phyloP scores from a whole-genome alignment of 202 grass and related monocot genomes.

The Cymbopogon flexuosus region DNA sequence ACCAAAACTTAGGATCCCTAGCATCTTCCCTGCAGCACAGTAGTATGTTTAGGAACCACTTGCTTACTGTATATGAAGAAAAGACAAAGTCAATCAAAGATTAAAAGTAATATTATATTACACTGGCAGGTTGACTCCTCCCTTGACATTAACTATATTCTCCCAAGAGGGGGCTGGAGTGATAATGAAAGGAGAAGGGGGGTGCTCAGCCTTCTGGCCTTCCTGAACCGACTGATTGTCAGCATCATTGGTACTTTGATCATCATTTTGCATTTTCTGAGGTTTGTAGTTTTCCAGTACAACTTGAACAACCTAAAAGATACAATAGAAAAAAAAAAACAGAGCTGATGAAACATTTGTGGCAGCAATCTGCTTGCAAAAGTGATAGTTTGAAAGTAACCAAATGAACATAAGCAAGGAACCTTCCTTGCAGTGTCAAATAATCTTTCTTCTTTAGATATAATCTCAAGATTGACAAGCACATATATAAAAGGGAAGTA shows the following conservation, averaged over 20 bases:
- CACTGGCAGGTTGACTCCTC: constrained; percentile 56
- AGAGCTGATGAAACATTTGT: constrained; percentile 16
- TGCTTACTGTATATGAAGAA: constrained; percentile 30
- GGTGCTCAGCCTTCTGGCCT: constrained; percentile 55
- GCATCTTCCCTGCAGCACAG: constrained; percentile 70
- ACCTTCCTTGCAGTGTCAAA: constrained; percentile 21
- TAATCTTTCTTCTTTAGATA: constrained; percentile 26
- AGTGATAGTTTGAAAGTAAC: constrained; percentile 1
- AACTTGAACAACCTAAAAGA: constrained; percentile 75
- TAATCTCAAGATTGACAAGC: neutral
- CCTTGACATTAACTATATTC: constrained; percentile 63
- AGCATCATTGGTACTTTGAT: constrained; percentile 35
- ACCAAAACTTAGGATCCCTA: constrained; percentile 81
- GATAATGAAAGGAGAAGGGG: constrained; percentile 54
- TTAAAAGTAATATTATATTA: constrained; percentile 44
- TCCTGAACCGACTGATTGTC: constrained; percentile 50
- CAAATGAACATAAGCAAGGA: constrained; percentile 18
- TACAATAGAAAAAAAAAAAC: constrained; percentile 11
- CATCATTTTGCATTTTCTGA: constrained; percentile 44
- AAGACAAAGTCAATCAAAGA: constrained; percentile 17
- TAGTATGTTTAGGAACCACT: constrained; percentile 26
- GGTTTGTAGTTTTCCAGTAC: constrained; percentile 79
- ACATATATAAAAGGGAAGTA: constrained; percentile 24
- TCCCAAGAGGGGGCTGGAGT: constrained; percentile 60
- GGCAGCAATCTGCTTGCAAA: constrained; percentile 16